Evolutionary conservation across 148 eudicot genomes (phyloP).

Genomic region (Chenopodium album): DNA sequence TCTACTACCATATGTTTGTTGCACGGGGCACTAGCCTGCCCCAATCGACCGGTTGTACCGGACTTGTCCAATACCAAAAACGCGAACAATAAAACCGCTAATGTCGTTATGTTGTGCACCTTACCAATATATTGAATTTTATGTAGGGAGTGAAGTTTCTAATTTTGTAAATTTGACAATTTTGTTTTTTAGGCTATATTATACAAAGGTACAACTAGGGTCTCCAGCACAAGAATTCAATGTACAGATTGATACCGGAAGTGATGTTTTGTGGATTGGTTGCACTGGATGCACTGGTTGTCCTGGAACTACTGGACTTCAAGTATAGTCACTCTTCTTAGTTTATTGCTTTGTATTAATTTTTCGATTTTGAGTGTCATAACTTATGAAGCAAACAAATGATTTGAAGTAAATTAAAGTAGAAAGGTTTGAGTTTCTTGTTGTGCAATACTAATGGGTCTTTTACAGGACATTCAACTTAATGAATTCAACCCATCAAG

Average conservation of each 20-base stretch:
- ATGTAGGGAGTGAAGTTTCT: neutral
- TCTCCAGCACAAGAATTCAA: slow-evolving; percentile 73
- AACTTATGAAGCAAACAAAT: no score
- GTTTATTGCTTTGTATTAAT: neutral
- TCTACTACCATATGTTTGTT: no score
- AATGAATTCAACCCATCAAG: slow-evolving; percentile 63
- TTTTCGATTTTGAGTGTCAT: no score
- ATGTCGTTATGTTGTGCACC: neutral
- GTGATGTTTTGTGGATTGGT: slow-evolving; percentile 93
- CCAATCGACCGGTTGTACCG: no score
- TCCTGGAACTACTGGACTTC: slow-evolving; percentile 84
- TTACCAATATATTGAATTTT: neutral
- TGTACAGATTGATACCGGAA: slow-evolving; percentile 96
- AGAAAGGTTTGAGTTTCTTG: neutral
- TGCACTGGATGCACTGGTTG: slow-evolving; percentile 81
- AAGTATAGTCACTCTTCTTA: slow-evolving; percentile 43
- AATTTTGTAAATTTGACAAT: slow-evolving; percentile 1
- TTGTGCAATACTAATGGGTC: slow-evolving; percentile 7
- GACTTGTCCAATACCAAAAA: neutral
- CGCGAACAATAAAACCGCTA: neutral
- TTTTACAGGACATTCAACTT: slow-evolving; percentile 54
- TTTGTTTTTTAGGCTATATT: slow-evolving; percentile 61
- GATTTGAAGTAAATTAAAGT: neutral
- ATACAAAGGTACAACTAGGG: slow-evolving; percentile 74
- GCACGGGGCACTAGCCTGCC: no score